Conservation (phyloP, 805 yeast genomes). For the Lipomyces lipofer region DNA sequence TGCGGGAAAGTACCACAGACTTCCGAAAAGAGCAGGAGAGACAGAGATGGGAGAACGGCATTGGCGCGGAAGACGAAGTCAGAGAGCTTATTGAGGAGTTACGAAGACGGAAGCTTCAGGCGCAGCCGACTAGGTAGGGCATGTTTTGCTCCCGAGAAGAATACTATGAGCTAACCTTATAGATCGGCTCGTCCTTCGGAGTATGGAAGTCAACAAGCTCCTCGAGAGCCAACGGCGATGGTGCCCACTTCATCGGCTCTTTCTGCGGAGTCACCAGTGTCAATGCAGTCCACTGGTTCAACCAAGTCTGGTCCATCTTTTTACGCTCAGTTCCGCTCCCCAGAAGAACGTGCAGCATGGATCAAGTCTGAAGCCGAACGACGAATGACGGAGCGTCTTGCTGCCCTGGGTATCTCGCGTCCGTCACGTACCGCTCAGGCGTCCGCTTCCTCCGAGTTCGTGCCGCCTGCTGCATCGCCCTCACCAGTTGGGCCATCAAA, state of each 20-base stretch:
- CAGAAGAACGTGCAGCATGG: conserved; percentile 74
- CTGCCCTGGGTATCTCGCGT: conserved; percentile 66
- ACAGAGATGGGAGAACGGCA: conserved; percentile 78
- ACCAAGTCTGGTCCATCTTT: conserved; percentile 31
- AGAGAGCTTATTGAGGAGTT: conserved; percentile 60
- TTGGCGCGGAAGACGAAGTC: conserved; percentile 72
- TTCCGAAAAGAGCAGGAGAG: conserved; percentile 47
- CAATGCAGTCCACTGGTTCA: conserved; percentile 17
- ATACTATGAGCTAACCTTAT: no score
- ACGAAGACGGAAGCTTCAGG: conserved; percentile 27
- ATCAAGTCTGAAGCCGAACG: conserved; percentile 79
- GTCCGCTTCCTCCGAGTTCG: conserved; percentile 21
- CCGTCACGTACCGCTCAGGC: conserved; percentile 10
- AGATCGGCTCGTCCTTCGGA: no score
- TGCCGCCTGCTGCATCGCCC: conserved; percentile 43
- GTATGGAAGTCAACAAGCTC: no score
- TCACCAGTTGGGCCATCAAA: conserved; percentile 27
- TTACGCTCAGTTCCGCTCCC: conserved; percentile 42
- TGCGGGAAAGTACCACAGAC: conserved; percentile 42
- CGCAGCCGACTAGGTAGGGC: no score
- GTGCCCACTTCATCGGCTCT: not conserved
- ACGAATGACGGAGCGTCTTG: conserved; percentile 82
- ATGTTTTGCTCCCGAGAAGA: no score
- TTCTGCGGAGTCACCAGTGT: conserved; percentile 6
- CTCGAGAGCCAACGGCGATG: not conserved